Conservation (phyloP, 2,329 filamentous ascomycete species). For the Aspergillus glaucus region DNA sequence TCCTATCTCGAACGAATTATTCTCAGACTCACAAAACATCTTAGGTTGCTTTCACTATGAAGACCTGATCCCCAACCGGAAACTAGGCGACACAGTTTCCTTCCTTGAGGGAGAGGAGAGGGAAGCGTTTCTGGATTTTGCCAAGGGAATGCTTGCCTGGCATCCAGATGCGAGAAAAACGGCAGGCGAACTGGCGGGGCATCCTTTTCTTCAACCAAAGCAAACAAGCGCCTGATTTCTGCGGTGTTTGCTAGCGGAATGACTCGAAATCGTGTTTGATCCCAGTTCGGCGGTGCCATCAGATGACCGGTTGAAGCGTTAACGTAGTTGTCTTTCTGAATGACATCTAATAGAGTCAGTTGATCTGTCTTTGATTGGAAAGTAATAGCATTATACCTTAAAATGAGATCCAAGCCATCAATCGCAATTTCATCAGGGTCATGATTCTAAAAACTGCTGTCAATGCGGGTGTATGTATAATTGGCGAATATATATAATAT, state of each 20-base stretch:
- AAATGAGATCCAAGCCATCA: background rate
- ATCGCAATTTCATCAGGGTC: too few relatives aligned
- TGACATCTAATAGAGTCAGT: conserved; percentile 1
- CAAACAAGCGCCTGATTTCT: conserved; percentile 17
- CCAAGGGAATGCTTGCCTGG: conserved; percentile 27
- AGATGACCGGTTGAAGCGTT: conserved; percentile 12
- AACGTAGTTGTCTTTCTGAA: conserved; percentile 4
- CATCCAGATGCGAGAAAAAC: conserved; percentile 22
- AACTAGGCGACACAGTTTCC: conserved; percentile 20
- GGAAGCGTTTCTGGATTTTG: conserved; percentile 26
- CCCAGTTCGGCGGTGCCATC: conserved; percentile 6
- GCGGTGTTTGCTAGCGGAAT: conserved; percentile 10
- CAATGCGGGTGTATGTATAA: too few relatives aligned
- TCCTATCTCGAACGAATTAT: conserved; percentile 10
- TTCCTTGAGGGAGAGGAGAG: conserved; percentile 25
- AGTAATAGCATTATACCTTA: background rate
- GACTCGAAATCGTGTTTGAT: conserved; percentile 8
- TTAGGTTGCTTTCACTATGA: conserved; percentile 28
- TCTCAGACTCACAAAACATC: conserved; percentile 16
- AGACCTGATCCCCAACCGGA: conserved; percentile 27
- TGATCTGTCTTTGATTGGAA: conserved; percentile 2
- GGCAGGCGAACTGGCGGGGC: conserved; percentile 22
- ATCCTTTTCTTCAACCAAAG: conserved; percentile 26
- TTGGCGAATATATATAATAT: too few relatives aligned
- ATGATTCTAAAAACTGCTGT: too few relatives aligned